Percentiles rank a stretch among this genome's conserved stretches.
These are phyloP conservation scores for Saccharomycopsis malanga DNA, from an alignment of 805 yeast species.

Conservation along the genomic window DNA sequence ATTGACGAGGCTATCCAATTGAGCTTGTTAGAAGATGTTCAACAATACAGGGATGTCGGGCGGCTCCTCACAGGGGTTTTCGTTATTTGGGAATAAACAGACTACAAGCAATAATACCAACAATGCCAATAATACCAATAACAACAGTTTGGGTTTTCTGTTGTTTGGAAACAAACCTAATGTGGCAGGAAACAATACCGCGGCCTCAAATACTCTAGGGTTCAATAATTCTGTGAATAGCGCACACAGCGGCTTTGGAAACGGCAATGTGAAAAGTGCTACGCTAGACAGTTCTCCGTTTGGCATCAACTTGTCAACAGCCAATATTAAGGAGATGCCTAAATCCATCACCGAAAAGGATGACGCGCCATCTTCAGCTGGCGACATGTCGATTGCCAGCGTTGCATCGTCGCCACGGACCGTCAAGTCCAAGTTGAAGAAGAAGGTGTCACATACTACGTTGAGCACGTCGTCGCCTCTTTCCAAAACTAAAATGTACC, in stretches of 20 bases:
- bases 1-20: too few relatives aligned
- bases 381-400: background rate
- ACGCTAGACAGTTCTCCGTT: conserved; percentile 21
- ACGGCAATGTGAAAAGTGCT: conserved; percentile 9
- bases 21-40: too few relatives aligned
- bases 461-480: background rate
- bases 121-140: background rate
- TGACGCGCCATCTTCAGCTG: background rate
- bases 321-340: conserved; percentile 19
- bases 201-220: background rate
- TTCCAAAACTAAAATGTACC: background rate
- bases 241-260: background rate
- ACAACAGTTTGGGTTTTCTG: background rate
- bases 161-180: conserved; percentile 7
- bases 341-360: conserved; percentile 10
- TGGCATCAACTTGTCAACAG: conserved; percentile 16
- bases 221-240: background rate
- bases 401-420: background rate
- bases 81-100: conserved; percentile 2
- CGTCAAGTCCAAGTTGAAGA: background rate
- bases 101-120: background rate
- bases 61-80: too few relatives aligned
- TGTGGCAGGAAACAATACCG: background rate
- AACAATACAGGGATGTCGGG: too few relatives aligned
- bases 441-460: background rate